phyloP scores from a whole-genome alignment of 345 rosid genomes.

The Triadica sebifera region DNA sequence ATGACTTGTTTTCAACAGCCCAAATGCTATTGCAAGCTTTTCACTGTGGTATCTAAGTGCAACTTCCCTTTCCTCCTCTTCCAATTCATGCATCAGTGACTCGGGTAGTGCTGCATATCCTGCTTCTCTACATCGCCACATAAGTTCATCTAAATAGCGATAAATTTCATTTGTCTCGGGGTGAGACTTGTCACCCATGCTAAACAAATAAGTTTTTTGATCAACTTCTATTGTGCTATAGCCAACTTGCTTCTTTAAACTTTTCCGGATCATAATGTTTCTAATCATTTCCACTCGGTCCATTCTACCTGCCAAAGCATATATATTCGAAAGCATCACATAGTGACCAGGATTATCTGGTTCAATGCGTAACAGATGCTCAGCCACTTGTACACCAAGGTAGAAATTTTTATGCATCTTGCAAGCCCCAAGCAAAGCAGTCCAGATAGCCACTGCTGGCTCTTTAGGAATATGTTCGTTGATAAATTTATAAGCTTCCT shows the following conservation, averaged over 20 bases:
- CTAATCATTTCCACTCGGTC: slow-evolving; percentile 63
- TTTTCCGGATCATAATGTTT: slow-evolving; percentile 56
- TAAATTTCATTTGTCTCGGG: slow-evolving; percentile 53
- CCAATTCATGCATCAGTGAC: slow-evolving; percentile 72
- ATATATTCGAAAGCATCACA: slow-evolving; percentile 79
- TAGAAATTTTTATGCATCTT: slow-evolving; percentile 81
- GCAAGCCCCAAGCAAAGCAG: slow-evolving; percentile 94
- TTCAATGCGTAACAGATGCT: slow-evolving; percentile 60
- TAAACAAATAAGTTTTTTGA: slow-evolving; percentile 54
- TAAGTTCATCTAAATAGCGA: slow-evolving; percentile 57
- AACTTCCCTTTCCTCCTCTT: slow-evolving; percentile 79
- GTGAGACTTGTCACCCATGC: slow-evolving; percentile 76
- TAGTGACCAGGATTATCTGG: slow-evolving; percentile 91
- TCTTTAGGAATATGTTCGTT: slow-evolving; percentile 38
- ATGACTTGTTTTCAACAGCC: slow-evolving; percentile 51
- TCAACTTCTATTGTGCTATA: slow-evolving; percentile 60
- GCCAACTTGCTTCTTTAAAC: slow-evolving; percentile 74
- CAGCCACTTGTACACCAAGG: slow-evolving; percentile 69
- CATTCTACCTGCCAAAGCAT: slow-evolving; percentile 70
- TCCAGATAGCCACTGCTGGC: slow-evolving; percentile 75
- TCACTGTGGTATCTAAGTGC: slow-evolving; percentile 78
- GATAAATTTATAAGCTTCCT: slow-evolving; percentile 60
- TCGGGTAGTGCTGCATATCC: slow-evolving; percentile 61
- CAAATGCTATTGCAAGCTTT: slow-evolving; percentile 80
- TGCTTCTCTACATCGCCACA: slow-evolving; percentile 58